Evolutionary conservation across 805 yeast species (phyloP).

Genomic region (Candida maris): DNA sequence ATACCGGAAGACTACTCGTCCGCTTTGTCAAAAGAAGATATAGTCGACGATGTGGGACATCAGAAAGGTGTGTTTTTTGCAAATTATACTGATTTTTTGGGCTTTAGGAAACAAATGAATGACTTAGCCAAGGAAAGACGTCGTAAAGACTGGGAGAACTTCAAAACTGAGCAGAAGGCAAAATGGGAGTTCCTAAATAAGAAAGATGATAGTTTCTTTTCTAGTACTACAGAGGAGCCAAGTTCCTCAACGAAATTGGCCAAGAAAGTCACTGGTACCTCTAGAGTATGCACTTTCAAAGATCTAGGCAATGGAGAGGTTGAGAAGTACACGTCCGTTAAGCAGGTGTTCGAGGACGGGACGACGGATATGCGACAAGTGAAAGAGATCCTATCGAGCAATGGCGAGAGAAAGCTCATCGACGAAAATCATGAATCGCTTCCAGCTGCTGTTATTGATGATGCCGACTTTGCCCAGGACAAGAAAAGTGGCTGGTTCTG

Average conservation of each 20-base stretch:
- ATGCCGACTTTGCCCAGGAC: not conserved
- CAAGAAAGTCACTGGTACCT: conserved; percentile 32
- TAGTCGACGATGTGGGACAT: conserved; percentile 36
- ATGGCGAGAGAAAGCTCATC: conserved; percentile 32
- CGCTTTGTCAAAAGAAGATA: conserved; percentile 55
- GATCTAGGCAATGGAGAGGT: conserved; percentile 41
- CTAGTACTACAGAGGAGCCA: conserved; percentile 24
- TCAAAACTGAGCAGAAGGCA: conserved; percentile 21
- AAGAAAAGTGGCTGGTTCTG: conserved; percentile 31
- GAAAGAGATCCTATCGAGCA: conserved; percentile 35
- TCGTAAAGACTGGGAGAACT: conserved; percentile 20
- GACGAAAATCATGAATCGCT: conserved; percentile 17
- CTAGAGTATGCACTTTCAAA: conserved; percentile 34
- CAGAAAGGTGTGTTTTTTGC: conserved; percentile 62
- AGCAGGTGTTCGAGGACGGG: conserved; percentile 43
- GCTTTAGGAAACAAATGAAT: conserved; percentile 61
- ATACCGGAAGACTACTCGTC: conserved; percentile 32
- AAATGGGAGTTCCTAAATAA: conserved; percentile 24
- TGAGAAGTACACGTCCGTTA: conserved; percentile 37
- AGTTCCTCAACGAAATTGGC: conserved; percentile 13
- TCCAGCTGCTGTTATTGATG: conserved; percentile 1
- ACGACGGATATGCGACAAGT: conserved; percentile 34
- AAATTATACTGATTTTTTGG: conserved; percentile 59
- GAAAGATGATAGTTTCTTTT: conserved; percentile 20
- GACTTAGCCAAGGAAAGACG: conserved; percentile 40